A percentile compares a stretch with the other conserved stretches of the same genome.
These are phyloP conservation scores for Eucalyptus erythrocorys DNA, from an alignment of 345 rosid species.

Conservation along the genomic window DNA sequence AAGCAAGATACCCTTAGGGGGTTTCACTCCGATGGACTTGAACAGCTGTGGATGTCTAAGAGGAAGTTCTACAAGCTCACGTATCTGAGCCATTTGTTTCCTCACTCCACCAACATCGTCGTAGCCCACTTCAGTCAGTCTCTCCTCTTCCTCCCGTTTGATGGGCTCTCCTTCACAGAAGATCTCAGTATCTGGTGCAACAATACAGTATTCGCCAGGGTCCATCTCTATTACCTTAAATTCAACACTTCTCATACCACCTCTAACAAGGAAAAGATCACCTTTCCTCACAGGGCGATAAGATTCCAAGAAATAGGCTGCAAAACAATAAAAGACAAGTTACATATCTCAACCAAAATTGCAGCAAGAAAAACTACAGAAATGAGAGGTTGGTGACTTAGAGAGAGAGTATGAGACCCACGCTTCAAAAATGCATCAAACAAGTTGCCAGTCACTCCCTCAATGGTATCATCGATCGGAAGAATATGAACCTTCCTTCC, in stretches of 20 bases:
- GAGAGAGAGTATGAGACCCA: conserved; percentile 12
- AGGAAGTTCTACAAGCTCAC: conserved; percentile 89
- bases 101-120: conserved; percentile 98
- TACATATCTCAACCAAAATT: background rate
- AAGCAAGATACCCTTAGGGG: conserved; percentile 84
- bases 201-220: conserved; percentile 83
- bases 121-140: conserved; percentile 84
- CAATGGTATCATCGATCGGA: conserved; percentile 81
- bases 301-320: conserved; percentile 86
- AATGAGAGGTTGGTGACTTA: background rate
- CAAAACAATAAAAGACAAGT: background rate
- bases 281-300: conserved; percentile 96
- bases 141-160: conserved; percentile 84
- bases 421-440: conserved; percentile 87
- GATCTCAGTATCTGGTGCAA: conserved; percentile 92
- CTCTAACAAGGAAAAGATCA: conserved; percentile 88
- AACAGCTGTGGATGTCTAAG: conserved; percentile 89
- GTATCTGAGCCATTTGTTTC: conserved; percentile 96
- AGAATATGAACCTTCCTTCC: conserved; percentile 86
- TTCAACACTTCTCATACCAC: conserved; percentile 94
- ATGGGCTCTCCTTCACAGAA: conserved; percentile 96
- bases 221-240: conserved; percentile 86
- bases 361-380: background rate
- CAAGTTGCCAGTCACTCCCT: conserved; percentile 89
- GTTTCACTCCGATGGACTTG: conserved; percentile 95